Base-by-base conservation (phyloP, 1,284 basidiomycete genomes). In the Microbotryomycetes sp. region DNA sequence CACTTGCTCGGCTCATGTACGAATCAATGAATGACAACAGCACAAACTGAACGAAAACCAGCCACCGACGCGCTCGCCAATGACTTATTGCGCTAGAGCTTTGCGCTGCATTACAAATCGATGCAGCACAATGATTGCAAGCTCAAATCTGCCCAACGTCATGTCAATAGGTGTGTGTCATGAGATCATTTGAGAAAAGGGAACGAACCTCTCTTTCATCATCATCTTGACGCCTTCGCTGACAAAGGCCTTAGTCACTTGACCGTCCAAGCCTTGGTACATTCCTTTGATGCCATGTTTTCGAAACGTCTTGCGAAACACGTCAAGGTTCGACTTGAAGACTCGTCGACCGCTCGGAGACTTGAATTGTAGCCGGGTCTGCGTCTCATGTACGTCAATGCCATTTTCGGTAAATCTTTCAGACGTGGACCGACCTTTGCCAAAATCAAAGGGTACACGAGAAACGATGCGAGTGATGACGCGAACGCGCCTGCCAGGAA, bases 251-350 rank as follows among this genome's bases (percentile, higher is more conserved):
- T 96, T 92, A 5, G 87, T 68, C 13, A 97, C 83, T 76, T 96
- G 94, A 73, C 85, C 88, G 24, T 82, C 80, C 45, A 91, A 81
- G 4, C 91, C 91, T 70, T 84, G 87, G 79, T 93, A 96, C 15
- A 94, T 76, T 1, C 91, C 91, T 68, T 77, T 78, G 27, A 91
- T 64, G 0, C 91, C 89, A 74, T 93, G 89, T 55, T 85, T 83
- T 67, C 79, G 72, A 69, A 93, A 88, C 21, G 73, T 58, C 35
- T 70, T 69, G 24, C 55, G 55, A 45, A 71, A 64, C 13, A 73
- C 64, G 53, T 70, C 64, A 45, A 64, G 54, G 61, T 71, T 69
- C 16, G 66, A 64, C 1, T 58, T 26, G 56, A 66, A 68, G 23
- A 70, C 31, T 5, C 64, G 50, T 18, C 70, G 63, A 1, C 75